Percentiles rank a stretch among this genome's conserved stretches.
These are phyloP conservation scores for Primulina eburnea DNA, from an alignment of 257 asterid species.

Conservation along the genomic window DNA sequence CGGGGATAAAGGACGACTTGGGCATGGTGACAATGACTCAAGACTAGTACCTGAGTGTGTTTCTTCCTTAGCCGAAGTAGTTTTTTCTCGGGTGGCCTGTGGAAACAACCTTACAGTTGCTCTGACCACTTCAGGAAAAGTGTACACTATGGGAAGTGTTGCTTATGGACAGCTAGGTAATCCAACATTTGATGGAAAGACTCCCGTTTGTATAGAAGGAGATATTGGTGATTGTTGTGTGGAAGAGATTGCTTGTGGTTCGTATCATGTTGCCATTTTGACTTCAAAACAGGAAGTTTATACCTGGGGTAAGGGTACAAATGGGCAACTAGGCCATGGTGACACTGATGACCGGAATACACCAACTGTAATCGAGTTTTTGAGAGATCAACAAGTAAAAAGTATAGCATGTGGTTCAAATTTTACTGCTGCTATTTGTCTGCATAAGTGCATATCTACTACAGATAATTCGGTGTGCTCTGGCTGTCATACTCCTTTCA, in stretches of 20 bases:
- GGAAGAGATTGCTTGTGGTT: constrained; percentile 68
- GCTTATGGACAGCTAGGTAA: constrained; percentile 40
- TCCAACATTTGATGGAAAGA: constrained; percentile 26
- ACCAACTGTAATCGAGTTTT: constrained; percentile 58
- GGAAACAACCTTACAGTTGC: constrained; percentile 68
- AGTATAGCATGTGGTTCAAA: constrained; percentile 54
- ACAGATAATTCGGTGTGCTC: constrained; percentile 54
- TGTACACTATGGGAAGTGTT: constrained; percentile 59
- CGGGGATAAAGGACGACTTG: constrained; percentile 76
- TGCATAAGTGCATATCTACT: constrained; percentile 37
- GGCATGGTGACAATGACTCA: constrained; percentile 53
- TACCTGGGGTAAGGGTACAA: constrained; percentile 74
- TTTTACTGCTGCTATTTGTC: constrained; percentile 60
- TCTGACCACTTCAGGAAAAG: constrained; percentile 57
- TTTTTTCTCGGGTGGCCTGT: constrained; percentile 60
- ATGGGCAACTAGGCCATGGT: constrained; percentile 78
- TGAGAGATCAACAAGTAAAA: constrained; percentile 56
- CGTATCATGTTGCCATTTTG: constrained; percentile 62
- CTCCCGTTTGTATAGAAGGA: constrained; percentile 48
- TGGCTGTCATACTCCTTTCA: constrained; percentile 53
- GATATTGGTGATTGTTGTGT: constrained; percentile 36
- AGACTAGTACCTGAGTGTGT: constrained; percentile 43
- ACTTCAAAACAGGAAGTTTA: constrained; percentile 57
- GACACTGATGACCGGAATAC: constrained; percentile 43
- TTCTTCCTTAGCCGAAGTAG: constrained; percentile 29